These are phyloP conservation scores for Cystobasidium onofrii DNA, from an alignment of 768 basidiomycete genomes.

Conservation along the genomic window DNA sequence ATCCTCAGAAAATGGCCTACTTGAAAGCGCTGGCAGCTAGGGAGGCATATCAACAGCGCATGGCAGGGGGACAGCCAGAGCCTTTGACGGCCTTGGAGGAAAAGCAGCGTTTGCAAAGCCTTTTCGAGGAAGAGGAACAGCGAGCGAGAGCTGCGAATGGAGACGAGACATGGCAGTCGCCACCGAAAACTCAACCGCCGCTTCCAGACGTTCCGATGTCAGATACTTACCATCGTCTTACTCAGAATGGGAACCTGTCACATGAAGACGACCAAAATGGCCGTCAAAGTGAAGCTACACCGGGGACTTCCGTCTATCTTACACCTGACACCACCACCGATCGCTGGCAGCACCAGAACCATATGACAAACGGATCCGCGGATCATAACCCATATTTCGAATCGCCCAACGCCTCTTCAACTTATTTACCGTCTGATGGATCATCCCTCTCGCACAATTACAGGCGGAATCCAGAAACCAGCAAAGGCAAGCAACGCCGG, in stretches of 20 bases:
- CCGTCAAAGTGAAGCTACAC: neutral
- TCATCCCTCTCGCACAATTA: conserved; percentile 14
- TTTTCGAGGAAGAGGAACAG: conserved; percentile 18
- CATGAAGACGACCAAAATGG: neutral
- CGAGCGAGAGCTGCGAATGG: neutral
- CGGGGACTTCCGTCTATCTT: conserved; percentile 9
- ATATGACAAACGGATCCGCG: neutral
- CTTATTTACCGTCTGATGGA: neutral
- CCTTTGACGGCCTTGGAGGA: conserved; percentile 29
- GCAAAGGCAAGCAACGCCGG: conserved; percentile 18
- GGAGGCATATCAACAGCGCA: conserved; percentile 28
- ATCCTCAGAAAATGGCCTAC: conserved; percentile 19
- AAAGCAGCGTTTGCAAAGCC: conserved; percentile 7
- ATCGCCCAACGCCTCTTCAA: conserved; percentile 2
- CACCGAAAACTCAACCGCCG: neutral
- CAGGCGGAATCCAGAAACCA: neutral
- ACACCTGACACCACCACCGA: neutral
- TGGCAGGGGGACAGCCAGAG: neutral
- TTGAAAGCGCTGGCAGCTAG: conserved; percentile 24
- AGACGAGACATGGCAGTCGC: neutral
- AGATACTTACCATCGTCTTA: neutral
- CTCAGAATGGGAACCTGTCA: neutral
- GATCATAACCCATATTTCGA: conserved; percentile 6
- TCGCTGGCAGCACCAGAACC: neutral
- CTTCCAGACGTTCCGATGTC: neutral